Evolutionary conservation across 169 alveolate genomes (phyloP).

Genomic region (Plasmodium relictum): DNA sequence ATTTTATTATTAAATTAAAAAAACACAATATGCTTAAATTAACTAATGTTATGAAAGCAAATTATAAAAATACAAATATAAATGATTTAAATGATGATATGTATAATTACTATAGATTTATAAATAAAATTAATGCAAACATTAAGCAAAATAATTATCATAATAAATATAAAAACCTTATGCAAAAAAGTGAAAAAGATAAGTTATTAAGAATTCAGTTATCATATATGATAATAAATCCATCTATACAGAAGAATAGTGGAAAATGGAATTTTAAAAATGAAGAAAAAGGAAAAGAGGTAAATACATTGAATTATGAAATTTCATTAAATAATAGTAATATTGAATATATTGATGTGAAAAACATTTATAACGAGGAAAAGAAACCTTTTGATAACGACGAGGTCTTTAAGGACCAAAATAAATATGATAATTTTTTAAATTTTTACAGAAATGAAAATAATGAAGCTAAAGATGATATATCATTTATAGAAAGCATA

Average conservation of each 20-base stretch:
- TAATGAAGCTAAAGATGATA: neutral
- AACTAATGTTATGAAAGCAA: conserved; percentile 25
- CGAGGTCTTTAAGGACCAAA: neutral
- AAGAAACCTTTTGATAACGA: neutral
- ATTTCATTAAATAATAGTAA: neutral
- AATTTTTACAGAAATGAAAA: no score
- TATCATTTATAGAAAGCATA: conserved; percentile 1
- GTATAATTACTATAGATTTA: conserved; percentile 61
- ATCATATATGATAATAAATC: conserved; percentile 73
- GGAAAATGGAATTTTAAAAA: conserved; percentile 76
- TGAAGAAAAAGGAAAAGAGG: conserved; percentile 32
- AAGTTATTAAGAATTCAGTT: conserved; percentile 52
- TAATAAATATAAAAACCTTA: conserved; percentile 28
- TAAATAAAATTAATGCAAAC: conserved; percentile 66
- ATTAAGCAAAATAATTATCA: conserved; percentile 44
- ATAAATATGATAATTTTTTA: neutral
- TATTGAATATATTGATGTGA: neutral
- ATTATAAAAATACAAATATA: conserved; percentile 24
- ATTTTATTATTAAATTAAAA: conserved; percentile 21
- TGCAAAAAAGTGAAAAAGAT: conserved; percentile 73
- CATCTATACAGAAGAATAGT: conserved; percentile 64
- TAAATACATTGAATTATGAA: neutral
- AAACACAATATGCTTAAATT: conserved; percentile 67
- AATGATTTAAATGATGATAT: conserved; percentile 43
- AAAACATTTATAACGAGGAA: neutral